Percentiles rank a stretch among this genome's conserved stretches.
Conservation (phyloP, 805 yeast species). For the Nakazawaea populi region DNA sequence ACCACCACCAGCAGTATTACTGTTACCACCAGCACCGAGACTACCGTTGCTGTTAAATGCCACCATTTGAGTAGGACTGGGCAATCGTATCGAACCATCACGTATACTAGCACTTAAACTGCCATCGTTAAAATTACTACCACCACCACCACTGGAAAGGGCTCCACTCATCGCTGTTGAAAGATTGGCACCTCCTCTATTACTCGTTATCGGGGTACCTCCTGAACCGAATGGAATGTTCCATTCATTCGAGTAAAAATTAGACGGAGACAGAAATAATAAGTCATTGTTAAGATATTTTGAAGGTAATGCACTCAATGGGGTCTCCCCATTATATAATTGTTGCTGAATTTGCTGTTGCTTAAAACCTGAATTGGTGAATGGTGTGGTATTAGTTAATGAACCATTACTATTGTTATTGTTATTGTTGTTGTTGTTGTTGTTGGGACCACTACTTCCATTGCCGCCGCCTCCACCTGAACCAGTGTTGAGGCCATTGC, state of each 20-base stretch:
- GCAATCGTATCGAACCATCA: conserved; percentile 19
- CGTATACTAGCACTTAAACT: conserved; percentile 5
- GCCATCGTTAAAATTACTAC: conserved; percentile 20
- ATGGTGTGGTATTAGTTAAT: background rate
- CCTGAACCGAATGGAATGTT: conserved; percentile 38
- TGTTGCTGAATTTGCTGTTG: conserved; percentile 15
- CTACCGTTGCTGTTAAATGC: conserved; percentile 18
- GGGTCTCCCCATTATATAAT: conserved; percentile 50
- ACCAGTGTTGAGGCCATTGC: conserved; percentile 17
- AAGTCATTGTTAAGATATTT: conserved; percentile 54
- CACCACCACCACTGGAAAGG: conserved; percentile 3
- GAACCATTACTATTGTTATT: conserved; percentile 18
- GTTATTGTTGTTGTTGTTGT: conserved; percentile 19
- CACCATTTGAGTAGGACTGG: conserved; percentile 22
- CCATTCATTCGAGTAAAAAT: conserved; percentile 62
- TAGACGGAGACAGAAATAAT: conserved; percentile 77
- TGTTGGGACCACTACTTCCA: conserved; percentile 12
- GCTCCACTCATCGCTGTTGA: background rate
- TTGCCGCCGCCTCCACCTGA: background rate
- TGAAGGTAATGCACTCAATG: conserved; percentile 63
- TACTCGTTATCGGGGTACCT: conserved; percentile 24
- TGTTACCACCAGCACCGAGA: background rate
- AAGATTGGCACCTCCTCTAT: background rate
- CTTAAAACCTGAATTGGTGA: conserved; percentile 6
- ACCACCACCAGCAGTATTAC: background rate